phyloP scores from a whole-genome alignment of 192 early-diverging fungal genomes.

The Coemansia sp. region DNA sequence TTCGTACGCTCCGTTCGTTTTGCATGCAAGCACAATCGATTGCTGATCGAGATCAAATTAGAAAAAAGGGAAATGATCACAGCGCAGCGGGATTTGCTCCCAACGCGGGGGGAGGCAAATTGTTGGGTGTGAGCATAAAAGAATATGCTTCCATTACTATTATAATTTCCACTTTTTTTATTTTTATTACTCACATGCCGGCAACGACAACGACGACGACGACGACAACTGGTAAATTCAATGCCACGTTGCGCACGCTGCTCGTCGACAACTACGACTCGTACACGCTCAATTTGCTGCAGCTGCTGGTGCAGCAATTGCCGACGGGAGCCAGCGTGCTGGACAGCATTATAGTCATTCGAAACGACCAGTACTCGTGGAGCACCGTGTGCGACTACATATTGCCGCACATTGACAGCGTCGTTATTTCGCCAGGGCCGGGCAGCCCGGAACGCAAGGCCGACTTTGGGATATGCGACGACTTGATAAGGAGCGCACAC shows the following conservation, averaged over 20 bases:
- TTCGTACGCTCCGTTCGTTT: no score
- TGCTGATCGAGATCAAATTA: neutral
- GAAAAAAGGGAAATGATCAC: no score
- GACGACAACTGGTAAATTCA: neutral
- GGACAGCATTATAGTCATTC: constrained; percentile 74
- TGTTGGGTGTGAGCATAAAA: no score
- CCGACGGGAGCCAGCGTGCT: neutral
- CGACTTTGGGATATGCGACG: constrained; percentile 51
- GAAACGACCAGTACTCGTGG: constrained; percentile 94
- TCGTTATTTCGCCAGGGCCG: constrained; percentile 95
- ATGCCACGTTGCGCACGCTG: constrained; percentile 44
- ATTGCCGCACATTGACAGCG: constrained; percentile 82
- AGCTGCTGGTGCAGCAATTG: constrained; percentile 57
- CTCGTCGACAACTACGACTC: constrained; percentile 98
- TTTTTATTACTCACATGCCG: neutral
- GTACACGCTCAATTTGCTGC: constrained; percentile 95
- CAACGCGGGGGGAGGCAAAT: no score
- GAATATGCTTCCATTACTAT: no score
- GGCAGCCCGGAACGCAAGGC: constrained; percentile 72
- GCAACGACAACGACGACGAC: neutral
- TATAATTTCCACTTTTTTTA: neutral
- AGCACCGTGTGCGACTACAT: constrained; percentile 56
- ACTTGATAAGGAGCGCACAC: constrained; percentile 22
- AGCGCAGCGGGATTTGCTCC: no score
- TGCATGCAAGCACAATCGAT: no score